These are phyloP conservation scores for Pinus tabuliformis DNA, from an alignment of 75 land plant species.

Conservation along the genomic window DNA sequence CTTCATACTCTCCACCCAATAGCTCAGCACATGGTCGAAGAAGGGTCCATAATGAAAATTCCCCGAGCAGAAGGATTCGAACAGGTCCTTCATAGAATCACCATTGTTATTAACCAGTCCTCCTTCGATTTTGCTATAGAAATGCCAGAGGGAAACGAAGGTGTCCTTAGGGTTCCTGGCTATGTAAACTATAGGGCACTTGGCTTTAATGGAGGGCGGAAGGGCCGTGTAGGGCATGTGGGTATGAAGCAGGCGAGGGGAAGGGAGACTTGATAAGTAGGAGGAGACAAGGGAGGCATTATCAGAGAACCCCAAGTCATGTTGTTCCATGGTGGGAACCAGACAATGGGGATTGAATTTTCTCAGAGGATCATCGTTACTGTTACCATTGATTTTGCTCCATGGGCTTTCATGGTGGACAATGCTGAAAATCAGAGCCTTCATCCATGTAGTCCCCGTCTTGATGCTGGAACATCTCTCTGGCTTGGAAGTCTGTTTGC, in stretches of 20 bases:
- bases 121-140: slow-evolving; percentile 1
- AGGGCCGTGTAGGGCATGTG: slow-evolving; percentile 18
- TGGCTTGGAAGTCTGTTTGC: slow-evolving; percentile 9
- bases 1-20: slow-evolving; percentile 13
- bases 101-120: not conserved
- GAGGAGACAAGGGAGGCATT: not conserved
- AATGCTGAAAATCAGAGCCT: slow-evolving; percentile 10
- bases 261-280: not conserved
- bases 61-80: slow-evolving; percentile 19
- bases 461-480: slow-evolving; percentile 16
- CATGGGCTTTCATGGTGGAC: no score
- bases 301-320: not conserved
- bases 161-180: slow-evolving; percentile 31
- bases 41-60: slow-evolving; percentile 13
- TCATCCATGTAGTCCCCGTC: slow-evolving; percentile 31
- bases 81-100: slow-evolving; percentile 5
- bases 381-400: no score
- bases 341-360: no score
- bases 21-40: slow-evolving; percentile 28
- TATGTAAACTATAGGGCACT: slow-evolving; percentile 21
- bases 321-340: no score
- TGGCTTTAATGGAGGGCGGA: slow-evolving; percentile 1
- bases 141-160: slow-evolving; percentile 31
- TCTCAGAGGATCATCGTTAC: no score
- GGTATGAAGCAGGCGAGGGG: slow-evolving; percentile 24